Conservation (phyloP, 768 basidiomycete genomes). For the Exidia glandulosa region DNA sequence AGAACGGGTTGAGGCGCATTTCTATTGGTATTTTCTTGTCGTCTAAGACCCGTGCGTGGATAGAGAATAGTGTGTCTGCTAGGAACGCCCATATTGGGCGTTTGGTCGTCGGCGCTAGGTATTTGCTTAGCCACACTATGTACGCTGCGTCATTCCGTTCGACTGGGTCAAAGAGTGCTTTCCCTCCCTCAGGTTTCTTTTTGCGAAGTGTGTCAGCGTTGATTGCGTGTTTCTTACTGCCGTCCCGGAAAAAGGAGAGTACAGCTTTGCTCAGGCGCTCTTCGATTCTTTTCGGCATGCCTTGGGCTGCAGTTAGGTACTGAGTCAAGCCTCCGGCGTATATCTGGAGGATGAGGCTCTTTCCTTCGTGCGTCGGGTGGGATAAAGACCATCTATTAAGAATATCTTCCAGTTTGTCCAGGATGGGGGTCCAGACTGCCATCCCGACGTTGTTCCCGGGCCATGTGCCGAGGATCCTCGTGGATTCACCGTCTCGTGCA, state of each 20-base stretch:
- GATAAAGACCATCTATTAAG: not conserved
- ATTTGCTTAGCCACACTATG: not conserved
- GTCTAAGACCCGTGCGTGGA: not conserved
- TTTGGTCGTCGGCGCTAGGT: not conserved
- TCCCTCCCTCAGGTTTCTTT: not conserved
- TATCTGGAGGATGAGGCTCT: not conserved
- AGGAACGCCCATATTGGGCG: not conserved
- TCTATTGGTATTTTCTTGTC: not conserved
- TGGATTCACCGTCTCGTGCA: constrained; percentile 2
- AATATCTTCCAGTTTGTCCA: constrained; percentile 2
- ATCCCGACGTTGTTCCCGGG: constrained; percentile 1
- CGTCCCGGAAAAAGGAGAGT: not conserved
- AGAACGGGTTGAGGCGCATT: not conserved
- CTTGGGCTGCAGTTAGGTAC: not conserved
- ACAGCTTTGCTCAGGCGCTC: not conserved
- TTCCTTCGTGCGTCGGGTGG: not conserved
- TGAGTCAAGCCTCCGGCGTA: not conserved
- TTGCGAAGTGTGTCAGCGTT: not conserved
- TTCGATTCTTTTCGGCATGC: not conserved
- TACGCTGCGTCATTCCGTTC: not conserved
- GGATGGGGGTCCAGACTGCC: not conserved
- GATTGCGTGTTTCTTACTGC: not conserved
- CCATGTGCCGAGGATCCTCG: constrained; percentile 3
- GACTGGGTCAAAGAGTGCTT: not conserved
- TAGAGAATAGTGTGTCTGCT: not conserved